Conservation (phyloP, 148 eudicot species). For the Vaccinium vitisidaea region DNA sequence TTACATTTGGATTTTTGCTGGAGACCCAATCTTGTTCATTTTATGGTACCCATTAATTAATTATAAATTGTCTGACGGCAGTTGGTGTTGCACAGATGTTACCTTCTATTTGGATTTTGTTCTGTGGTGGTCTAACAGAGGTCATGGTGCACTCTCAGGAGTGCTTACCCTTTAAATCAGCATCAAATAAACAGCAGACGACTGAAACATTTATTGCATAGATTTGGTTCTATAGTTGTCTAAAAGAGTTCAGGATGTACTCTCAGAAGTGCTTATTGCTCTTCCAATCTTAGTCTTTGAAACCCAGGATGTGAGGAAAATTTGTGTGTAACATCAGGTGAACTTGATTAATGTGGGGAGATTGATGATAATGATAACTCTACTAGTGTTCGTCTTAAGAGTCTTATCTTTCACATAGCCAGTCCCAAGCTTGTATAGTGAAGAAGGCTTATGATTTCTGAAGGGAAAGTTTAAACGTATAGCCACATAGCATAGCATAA, state of each 20-base stretch:
- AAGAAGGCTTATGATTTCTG: not conserved
- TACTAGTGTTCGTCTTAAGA: not conserved
- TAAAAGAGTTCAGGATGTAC: no score
- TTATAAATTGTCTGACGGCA: not conserved
- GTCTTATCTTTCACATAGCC: not conserved
- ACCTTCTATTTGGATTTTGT: not conserved
- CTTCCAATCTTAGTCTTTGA: not conserved
- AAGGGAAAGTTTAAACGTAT: not conserved
- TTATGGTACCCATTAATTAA: not conserved
- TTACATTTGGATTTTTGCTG: not conserved
- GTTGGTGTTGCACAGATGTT: not conserved
- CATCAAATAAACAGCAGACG: not conserved
- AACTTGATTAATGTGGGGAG: not conserved
- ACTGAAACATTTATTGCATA: not conserved
- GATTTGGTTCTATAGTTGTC: not conserved
- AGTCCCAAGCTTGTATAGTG: slow-evolving; percentile 4
- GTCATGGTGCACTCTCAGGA: not conserved
- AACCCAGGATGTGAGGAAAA: not conserved
- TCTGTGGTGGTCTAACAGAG: not conserved
- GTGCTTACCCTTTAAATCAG: not conserved
- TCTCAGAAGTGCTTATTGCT: not conserved
- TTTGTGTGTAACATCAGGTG: not conserved
- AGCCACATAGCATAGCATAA: not conserved
- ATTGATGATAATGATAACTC: not conserved
- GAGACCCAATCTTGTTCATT: not conserved